Conservation (phyloP, 768 basidiomycete species). For the Sporobolomyces phaffii region DNA sequence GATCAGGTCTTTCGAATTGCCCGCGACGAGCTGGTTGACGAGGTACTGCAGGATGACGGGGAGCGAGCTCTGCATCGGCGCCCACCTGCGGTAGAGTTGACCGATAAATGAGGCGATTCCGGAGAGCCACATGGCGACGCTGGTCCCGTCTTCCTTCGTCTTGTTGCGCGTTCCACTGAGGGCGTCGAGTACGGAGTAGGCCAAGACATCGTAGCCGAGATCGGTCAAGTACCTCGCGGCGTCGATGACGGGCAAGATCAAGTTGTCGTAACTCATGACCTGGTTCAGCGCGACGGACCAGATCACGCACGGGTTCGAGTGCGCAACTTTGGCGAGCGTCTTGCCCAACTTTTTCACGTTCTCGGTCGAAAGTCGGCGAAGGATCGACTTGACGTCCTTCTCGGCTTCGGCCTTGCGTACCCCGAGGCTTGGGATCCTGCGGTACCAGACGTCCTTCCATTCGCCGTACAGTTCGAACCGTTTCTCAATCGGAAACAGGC, state of each 20-base stretch:
- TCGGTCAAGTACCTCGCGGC: slow-evolving; percentile 80
- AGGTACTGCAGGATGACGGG: slow-evolving; percentile 72
- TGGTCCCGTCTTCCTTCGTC: slow-evolving; percentile 86
- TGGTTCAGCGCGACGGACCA: slow-evolving; percentile 85
- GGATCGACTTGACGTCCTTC: slow-evolving; percentile 76
- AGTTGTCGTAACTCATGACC: slow-evolving; percentile 92
- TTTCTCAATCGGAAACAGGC: slow-evolving; percentile 65
- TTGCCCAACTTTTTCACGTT: slow-evolving; percentile 79
- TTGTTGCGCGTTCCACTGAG: slow-evolving; percentile 73
- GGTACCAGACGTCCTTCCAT: slow-evolving; percentile 73
- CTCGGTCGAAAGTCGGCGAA: slow-evolving; percentile 57
- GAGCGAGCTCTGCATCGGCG: slow-evolving; percentile 58
- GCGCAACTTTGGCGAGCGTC: slow-evolving; percentile 82
- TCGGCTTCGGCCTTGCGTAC: slow-evolving; percentile 77
- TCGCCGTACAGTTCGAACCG: slow-evolving; percentile 94
- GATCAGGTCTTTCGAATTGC: slow-evolving; percentile 77
- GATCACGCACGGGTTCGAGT: slow-evolving; percentile 87
- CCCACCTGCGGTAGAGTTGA: slow-evolving; percentile 77
- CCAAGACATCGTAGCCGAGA: slow-evolving; percentile 89
- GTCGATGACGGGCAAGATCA: slow-evolving; percentile 82
- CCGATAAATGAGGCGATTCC: slow-evolving; percentile 90
- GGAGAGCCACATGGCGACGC: slow-evolving; percentile 82
- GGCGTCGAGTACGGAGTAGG: slow-evolving; percentile 78
- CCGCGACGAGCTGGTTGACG: slow-evolving; percentile 77
- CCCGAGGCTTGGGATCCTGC: slow-evolving; percentile 68